Evolutionary conservation across 2,329 filamentous ascomycete genomes (phyloP).

Genomic region (Zalaria obscura): DNA sequence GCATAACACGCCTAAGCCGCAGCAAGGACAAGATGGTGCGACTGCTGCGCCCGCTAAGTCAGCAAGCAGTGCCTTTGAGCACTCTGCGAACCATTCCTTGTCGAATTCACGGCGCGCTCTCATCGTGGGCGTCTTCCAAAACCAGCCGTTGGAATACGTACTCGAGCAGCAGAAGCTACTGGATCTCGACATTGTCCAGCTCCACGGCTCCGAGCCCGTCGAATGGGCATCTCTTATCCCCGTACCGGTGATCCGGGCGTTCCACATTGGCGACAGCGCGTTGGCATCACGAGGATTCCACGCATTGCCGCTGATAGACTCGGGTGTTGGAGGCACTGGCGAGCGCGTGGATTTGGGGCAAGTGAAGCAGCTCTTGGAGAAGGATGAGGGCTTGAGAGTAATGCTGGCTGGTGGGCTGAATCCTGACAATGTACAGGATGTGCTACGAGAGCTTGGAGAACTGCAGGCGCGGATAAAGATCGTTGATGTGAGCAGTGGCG

Average conservation of each 20-base stretch:
- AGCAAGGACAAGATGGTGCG: not conserved
- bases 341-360: slow-evolving; percentile 57
- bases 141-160: slow-evolving; percentile 74
- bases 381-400: slow-evolving; percentile 57
- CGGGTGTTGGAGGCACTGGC: slow-evolving; percentile 70
- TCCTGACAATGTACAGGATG: slow-evolving; percentile 59
- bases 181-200: slow-evolving; percentile 74
- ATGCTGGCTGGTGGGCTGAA: slow-evolving; percentile 77
- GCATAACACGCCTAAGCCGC: slow-evolving; percentile 36
- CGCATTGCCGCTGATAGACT: slow-evolving; percentile 70
- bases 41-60: slow-evolving; percentile 9
- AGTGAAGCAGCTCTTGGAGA: slow-evolving; percentile 51
- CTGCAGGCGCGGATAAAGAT: slow-evolving; percentile 53
- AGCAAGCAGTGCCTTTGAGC: slow-evolving; percentile 58
- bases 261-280: slow-evolving; percentile 61
- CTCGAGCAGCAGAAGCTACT: slow-evolving; percentile 64
- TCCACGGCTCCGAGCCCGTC: slow-evolving; percentile 82
- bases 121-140: slow-evolving; percentile 85
- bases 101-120: slow-evolving; percentile 48
- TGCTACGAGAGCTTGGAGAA: slow-evolving; percentile 49
- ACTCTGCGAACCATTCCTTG: slow-evolving; percentile 32
- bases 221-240: slow-evolving; percentile 87
- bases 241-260: slow-evolving; percentile 79
- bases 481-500: slow-evolving; percentile 88
- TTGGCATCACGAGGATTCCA: slow-evolving; percentile 69